These are phyloP conservation scores for Brassica rapa DNA, from an alignment of 345 rosid genomes.

Conservation along the genomic window DNA sequence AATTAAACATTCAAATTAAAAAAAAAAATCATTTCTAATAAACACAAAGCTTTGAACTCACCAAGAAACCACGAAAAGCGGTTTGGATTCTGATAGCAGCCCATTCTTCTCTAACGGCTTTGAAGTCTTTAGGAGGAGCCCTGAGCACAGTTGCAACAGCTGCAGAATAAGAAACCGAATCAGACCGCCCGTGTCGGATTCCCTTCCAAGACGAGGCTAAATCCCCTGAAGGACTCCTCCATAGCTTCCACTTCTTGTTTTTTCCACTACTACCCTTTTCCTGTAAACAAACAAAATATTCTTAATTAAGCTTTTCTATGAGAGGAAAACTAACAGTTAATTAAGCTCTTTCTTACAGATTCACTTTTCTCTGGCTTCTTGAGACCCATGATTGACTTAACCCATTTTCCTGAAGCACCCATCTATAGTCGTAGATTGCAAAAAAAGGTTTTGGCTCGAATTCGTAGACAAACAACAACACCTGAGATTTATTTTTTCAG, in stretches of 20 bases:
- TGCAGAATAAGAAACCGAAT: conserved; percentile 57
- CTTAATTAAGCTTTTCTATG: neutral
- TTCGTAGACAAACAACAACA: conserved; percentile 18
- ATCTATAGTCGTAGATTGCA: conserved; percentile 36
- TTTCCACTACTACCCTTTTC: conserved; percentile 49
- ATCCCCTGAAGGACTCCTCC: conserved; percentile 77
- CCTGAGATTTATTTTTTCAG: conserved; percentile 23
- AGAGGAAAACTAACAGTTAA: neutral
- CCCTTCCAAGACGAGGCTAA: conserved; percentile 50
- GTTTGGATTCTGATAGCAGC: conserved; percentile 91
- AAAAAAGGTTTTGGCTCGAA: conserved; percentile 31
- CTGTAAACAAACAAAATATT: conserved; percentile 11
- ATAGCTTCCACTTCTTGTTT: conserved; percentile 82
- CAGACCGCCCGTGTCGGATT: conserved; percentile 45
- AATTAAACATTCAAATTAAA: neutral
- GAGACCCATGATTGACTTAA: conserved; percentile 71
- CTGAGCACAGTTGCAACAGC: conserved; percentile 82
- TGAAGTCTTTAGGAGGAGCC: conserved; percentile 88
- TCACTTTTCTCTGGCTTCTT: conserved; percentile 70
- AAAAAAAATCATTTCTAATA: neutral
- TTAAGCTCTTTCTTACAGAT: conserved; percentile 44
- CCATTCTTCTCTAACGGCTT: conserved; percentile 81
- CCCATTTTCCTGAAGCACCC: conserved; percentile 99
- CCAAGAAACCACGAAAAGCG: conserved; percentile 92
- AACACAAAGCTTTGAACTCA: conserved; percentile 31